A percentile compares a stretch with the other conserved stretches of the same genome.
Conservation (phyloP, 73 alveolate genomes). For the Stentor roeselii region DNA sequence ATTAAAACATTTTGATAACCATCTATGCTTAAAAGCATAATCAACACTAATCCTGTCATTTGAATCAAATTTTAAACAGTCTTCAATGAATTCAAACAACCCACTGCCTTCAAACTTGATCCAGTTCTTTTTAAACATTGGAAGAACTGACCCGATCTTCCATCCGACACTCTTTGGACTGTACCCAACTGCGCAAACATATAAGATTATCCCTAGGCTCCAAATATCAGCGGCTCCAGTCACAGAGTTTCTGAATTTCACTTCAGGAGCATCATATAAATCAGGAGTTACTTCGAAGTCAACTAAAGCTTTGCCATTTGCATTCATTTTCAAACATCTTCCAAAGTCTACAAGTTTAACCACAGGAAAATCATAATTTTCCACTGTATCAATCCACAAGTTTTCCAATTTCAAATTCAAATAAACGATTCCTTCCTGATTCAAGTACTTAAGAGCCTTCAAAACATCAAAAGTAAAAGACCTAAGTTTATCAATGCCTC, state of each 20-base stretch:
- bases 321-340: not conserved
- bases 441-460: not conserved
- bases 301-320: not conserved
- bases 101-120: slow-evolving; percentile 19
- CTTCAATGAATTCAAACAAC: not conserved
- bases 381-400: not conserved
- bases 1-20: too few species aligned
- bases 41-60: slow-evolving; percentile 8
- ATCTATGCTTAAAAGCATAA: slow-evolving; percentile 15
- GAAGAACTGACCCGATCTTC: not conserved
- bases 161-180: not conserved
- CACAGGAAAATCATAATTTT: not conserved
- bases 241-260: not conserved
- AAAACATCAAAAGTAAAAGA: not conserved
- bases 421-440: not conserved
- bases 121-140: not conserved
- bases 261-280: not conserved
- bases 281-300: not conserved
- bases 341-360: slow-evolving; percentile 15
- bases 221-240: slow-evolving; percentile 13
- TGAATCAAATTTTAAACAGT: slow-evolving; percentile 11
- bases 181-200: slow-evolving; percentile 3
- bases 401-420: not conserved
- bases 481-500: slow-evolving; percentile 3
- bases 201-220: not conserved